A percentile compares a stretch with the other conserved stretches of the same genome.
Evolutionary conservation across 2,329 filamentous ascomycete genomes (phyloP).

Genomic region (Verticillium zaregamsianum): DNA sequence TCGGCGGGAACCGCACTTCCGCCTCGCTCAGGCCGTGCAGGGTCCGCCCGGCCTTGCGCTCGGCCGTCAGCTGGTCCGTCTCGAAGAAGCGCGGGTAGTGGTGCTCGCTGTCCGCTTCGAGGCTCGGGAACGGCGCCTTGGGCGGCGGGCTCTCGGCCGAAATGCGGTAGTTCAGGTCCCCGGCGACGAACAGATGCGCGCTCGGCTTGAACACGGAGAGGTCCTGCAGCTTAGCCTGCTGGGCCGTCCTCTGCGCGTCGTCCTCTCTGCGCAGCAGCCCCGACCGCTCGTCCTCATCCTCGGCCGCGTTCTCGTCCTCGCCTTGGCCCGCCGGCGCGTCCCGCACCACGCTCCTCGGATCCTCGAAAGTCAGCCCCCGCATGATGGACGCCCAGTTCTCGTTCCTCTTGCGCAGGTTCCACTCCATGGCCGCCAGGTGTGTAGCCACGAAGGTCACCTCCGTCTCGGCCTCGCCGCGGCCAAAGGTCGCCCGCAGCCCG

Average conservation of each 20-base stretch:
- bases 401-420: conserved; percentile 70
- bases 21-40: conserved; percentile 77
- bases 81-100: conserved; percentile 66
- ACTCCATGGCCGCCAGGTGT: conserved; percentile 86
- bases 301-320: conserved; percentile 8
- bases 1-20: conserved; percentile 76
- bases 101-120: conserved; percentile 46
- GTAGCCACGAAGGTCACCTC: conserved; percentile 83
- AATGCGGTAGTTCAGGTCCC: conserved; percentile 94
- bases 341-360: conserved; percentile 37
- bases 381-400: conserved; percentile 85
- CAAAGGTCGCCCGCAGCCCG: conserved; percentile 66
- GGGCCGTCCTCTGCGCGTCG: conserved; percentile 24
- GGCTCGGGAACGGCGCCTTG: conserved; percentile 60
- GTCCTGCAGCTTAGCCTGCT: conserved; percentile 46
- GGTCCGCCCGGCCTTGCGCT: conserved; percentile 64
- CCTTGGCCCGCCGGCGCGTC: conserved; percentile 10
- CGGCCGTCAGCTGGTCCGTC: conserved; percentile 74
- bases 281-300: conserved; percentile 19
- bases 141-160: conserved; percentile 59
- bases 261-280: conserved; percentile 29
- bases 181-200: conserved; percentile 78
- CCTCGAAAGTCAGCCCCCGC: conserved; percentile 70
- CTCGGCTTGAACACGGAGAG: conserved; percentile 70
- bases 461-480: conserved; percentile 31